Conservation (phyloP, 2,329 filamentous ascomycete genomes). For the Sporothrix protearum region DNA sequence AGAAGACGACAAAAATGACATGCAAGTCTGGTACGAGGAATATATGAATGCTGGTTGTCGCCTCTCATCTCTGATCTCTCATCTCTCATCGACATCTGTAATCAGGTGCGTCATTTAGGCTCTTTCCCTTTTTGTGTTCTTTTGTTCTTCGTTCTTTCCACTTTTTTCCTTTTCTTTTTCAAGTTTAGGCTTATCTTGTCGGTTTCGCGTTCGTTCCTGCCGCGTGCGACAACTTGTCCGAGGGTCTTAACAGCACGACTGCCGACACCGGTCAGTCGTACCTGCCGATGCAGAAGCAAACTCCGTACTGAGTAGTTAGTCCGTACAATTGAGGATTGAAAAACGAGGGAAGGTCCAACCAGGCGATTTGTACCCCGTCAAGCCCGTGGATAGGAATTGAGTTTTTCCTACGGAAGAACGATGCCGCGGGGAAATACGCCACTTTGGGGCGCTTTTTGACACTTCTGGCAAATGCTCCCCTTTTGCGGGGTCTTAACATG, state of each 20-base stretch:
- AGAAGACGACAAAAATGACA: too few species aligned
- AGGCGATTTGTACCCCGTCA: not conserved
- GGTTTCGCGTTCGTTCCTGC: not conserved
- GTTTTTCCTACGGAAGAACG: constrained; percentile 13
- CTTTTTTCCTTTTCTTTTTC: not conserved
- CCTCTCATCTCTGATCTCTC: too few species aligned
- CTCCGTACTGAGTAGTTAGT: too few species aligned
- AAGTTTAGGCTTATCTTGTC: not conserved
- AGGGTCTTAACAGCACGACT: not conserved
- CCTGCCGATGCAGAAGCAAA: not conserved
- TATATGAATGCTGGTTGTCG: not conserved
- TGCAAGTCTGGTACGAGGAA: not conserved
- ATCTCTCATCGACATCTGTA: too few species aligned
- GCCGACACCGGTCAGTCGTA: not conserved
- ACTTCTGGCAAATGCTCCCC: not conserved
- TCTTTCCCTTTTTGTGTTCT: not conserved
- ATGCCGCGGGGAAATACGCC: constrained; percentile 2
- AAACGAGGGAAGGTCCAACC: not conserved
- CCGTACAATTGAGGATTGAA: too few species aligned
- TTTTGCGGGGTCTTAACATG: constrained; percentile 13
- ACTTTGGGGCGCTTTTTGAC: not conserved
- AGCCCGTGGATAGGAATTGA: not conserved
- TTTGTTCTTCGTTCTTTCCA: too few species aligned
- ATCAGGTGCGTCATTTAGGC: not conserved
- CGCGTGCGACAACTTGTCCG: not conserved